These are phyloP conservation scores for Lycium barbarum DNA, from an alignment of 257 asterid genomes.

Conservation along the genomic window DNA sequence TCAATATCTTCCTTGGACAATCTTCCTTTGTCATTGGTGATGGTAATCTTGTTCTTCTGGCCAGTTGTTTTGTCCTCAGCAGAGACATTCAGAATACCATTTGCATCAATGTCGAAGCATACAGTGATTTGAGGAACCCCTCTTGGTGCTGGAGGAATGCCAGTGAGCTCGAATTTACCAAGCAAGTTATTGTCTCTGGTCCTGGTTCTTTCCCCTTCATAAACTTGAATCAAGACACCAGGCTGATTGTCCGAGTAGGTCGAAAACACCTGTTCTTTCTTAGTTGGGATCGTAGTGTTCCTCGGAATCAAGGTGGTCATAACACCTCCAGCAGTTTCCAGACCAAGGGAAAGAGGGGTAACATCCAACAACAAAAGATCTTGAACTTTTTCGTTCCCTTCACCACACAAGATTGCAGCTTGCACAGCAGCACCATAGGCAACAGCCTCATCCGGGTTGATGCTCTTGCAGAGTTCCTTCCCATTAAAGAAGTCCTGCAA, in stretches of 20 bases:
- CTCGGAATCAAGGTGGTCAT: conserved; percentile 47
- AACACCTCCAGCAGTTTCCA: conserved; percentile 48
- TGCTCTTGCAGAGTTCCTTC: conserved; percentile 55
- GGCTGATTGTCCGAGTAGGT: conserved; percentile 47
- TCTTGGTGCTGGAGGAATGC: conserved; percentile 48
- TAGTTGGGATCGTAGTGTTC: conserved; percentile 47
- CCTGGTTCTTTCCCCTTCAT: conserved; percentile 45
- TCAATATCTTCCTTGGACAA: conserved; percentile 46
- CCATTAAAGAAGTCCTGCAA: conserved; percentile 54
- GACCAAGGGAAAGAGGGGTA: conserved; percentile 41
- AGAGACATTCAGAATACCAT: conserved; percentile 47
- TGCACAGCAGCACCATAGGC: conserved; percentile 59
- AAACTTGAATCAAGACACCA: conserved; percentile 51
- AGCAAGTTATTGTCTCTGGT: conserved; percentile 46
- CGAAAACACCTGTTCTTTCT: conserved; percentile 47
- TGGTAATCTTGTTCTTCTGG: conserved; percentile 47
- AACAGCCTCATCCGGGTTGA: conserved; percentile 52
- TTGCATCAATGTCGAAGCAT: conserved; percentile 46
- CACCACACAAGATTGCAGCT: conserved; percentile 49
- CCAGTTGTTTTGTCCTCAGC: conserved; percentile 53
- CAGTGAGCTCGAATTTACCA: conserved; percentile 43
- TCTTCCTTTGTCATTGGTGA: conserved; percentile 48
- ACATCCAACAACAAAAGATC: conserved; percentile 46
- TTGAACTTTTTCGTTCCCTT: conserved; percentile 48
- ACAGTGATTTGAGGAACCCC: conserved; percentile 49